These are phyloP conservation scores for Rhododendron griersonianum DNA, from an alignment of 148 eudicot species.

Conservation along the genomic window DNA sequence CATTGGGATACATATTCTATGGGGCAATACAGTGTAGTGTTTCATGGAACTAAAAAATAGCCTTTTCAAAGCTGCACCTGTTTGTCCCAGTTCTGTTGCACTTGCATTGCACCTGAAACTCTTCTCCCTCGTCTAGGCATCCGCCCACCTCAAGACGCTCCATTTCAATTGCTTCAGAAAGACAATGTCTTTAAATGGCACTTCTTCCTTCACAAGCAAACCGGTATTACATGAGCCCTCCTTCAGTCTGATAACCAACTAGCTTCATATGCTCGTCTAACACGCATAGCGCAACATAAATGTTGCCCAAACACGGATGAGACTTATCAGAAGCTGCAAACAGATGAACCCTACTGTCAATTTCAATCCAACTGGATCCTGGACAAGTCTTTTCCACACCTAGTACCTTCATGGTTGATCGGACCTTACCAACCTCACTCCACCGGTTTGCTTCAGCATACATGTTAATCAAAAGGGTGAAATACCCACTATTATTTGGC, in stretches of 20 bases:
- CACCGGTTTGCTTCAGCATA: slow-evolving; percentile 21
- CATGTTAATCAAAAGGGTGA: slow-evolving; percentile 18
- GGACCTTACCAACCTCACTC: slow-evolving; percentile 15
- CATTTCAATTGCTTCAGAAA: background rate
- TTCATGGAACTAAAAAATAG: background rate
- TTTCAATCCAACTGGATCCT: slow-evolving; percentile 22
- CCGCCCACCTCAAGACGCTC: background rate
- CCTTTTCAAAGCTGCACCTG: background rate
- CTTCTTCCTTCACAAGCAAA: background rate
- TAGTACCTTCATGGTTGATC: slow-evolving; percentile 13
- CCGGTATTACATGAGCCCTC: background rate
- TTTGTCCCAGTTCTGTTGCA: background rate
- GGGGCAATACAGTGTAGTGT: too few relatives aligned
- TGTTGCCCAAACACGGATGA: slow-evolving; percentile 11
- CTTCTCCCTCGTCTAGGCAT: background rate
- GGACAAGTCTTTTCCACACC: slow-evolving; percentile 19
- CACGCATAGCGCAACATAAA: background rate
- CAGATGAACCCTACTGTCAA: slow-evolving; percentile 15
- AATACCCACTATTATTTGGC: slow-evolving; percentile 21
- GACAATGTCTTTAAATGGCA: background rate
- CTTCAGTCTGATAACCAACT: slow-evolving; percentile 6
- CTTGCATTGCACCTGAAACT: background rate
- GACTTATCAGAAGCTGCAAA: slow-evolving; percentile 25
- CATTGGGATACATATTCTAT: too few relatives aligned
- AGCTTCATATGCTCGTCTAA: slow-evolving; percentile 19